Conservation (phyloP, 345 rosid species). For the Moringa oleifera region DNA sequence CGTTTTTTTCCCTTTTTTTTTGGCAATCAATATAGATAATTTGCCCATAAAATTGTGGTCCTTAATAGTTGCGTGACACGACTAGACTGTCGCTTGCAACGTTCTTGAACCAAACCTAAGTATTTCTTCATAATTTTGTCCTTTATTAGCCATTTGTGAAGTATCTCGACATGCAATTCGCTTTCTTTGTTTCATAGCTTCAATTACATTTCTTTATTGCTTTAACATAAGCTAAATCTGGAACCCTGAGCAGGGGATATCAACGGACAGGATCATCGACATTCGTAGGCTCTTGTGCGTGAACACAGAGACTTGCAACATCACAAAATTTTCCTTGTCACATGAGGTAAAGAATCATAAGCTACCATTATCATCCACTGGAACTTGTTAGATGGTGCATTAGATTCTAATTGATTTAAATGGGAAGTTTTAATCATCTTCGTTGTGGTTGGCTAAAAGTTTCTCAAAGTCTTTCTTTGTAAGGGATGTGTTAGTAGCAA, state of each 20-base stretch:
- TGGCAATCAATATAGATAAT: too few species aligned
- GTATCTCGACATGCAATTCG: background rate
- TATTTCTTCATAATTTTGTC: too few species aligned
- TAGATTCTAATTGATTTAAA: too few species aligned
- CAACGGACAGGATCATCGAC: slow-evolving; percentile 93
- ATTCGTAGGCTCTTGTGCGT: slow-evolving; percentile 79
- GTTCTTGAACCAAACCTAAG: background rate
- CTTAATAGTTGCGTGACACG: slow-evolving; percentile 2
- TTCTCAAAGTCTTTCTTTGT: too few species aligned
- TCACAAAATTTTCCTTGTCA: slow-evolving; percentile 71
- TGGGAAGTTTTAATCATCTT: too few species aligned
- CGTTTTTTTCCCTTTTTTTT: too few species aligned
- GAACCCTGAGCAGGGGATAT: slow-evolving; percentile 60
- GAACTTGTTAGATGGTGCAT: too few species aligned
- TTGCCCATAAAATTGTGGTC: background rate
- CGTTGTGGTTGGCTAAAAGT: too few species aligned
- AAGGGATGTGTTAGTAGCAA: too few species aligned
- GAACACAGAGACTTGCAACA: slow-evolving; percentile 60
- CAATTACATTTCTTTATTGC: background rate
- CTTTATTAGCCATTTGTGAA: too few species aligned
- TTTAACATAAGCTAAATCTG: background rate
- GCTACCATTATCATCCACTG: too few species aligned
- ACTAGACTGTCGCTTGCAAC: background rate
- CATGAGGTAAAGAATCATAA: slow-evolving; percentile 99
- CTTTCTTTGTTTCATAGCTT: background rate